Percentiles rank a stretch among this genome's conserved stretches.
Conservation (phyloP, 2,329 filamentous ascomycete species). For the Clarireedia homoeocarpa region DNA sequence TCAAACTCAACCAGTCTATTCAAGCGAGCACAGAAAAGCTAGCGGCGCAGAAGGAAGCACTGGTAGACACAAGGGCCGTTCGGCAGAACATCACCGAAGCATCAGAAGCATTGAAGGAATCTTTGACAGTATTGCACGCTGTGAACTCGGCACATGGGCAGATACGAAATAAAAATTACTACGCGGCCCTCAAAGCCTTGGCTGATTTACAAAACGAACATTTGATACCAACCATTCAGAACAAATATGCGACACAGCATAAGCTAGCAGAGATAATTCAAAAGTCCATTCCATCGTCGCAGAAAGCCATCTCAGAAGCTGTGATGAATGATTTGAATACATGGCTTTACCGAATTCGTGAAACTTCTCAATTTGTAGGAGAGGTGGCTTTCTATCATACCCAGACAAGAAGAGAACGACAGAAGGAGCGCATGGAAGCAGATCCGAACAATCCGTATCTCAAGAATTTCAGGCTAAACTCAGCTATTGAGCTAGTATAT, state of each 20-base stretch:
- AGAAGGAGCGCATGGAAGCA: slow-evolving; percentile 73
- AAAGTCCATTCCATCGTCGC: slow-evolving; percentile 86
- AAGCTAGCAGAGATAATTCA: slow-evolving; percentile 94
- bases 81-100: slow-evolving; percentile 95
- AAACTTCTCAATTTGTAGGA: slow-evolving; percentile 91
- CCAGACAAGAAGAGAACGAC: slow-evolving; percentile 72
- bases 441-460: slow-evolving; percentile 53
- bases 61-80: slow-evolving; percentile 87
- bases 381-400: slow-evolving; percentile 97
- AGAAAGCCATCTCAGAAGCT: slow-evolving; percentile 87
- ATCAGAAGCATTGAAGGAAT: slow-evolving; percentile 79
- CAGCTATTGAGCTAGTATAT: slow-evolving; percentile 87
- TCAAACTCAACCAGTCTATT: slow-evolving; percentile 89
- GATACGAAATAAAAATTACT: slow-evolving; percentile 88
- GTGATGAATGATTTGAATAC: slow-evolving; percentile 97
- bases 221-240: slow-evolving; percentile 61
- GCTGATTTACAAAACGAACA: slow-evolving; percentile 97
- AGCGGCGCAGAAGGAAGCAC: slow-evolving; percentile 85
- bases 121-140: slow-evolving; percentile 81
- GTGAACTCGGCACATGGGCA: slow-evolving; percentile 94
- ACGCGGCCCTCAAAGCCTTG: slow-evolving; percentile 84
- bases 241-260: slow-evolving; percentile 87
- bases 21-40: slow-evolving; percentile 91
- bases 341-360: slow-evolving; percentile 90
- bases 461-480: slow-evolving; percentile 83